Percentiles rank a stretch among this genome's conserved stretches.
Evolutionary conservation across 2,329 filamentous ascomycete species (phyloP).

Genomic region (Calonectria fujianensis): DNA sequence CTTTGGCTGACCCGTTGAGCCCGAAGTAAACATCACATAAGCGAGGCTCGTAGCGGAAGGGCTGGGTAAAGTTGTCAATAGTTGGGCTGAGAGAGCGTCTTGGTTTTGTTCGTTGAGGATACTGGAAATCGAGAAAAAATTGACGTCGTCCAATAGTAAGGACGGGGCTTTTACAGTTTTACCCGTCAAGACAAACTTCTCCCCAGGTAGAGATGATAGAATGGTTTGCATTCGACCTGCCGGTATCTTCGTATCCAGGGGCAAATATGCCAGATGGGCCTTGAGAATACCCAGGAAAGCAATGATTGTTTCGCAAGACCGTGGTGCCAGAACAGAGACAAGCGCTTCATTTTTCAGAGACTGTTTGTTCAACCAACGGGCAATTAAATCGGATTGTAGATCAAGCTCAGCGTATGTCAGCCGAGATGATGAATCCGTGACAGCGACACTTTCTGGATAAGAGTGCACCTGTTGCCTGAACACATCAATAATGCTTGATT

Average conservation of each 20-base stretch:
- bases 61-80: neutral
- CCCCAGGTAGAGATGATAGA: slow-evolving; percentile 9
- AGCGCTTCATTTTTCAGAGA: slow-evolving; percentile 23
- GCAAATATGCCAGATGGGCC: slow-evolving; percentile 44
- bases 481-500: slow-evolving; percentile 4
- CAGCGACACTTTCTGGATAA: neutral
- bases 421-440: neutral
- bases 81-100: neutral
- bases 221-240: slow-evolving; percentile 35
- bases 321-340: slow-evolving; percentile 35
- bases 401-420: slow-evolving; percentile 51
- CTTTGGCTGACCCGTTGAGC: neutral
- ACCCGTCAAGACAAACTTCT: slow-evolving; percentile 36
- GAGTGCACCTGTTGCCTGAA: neutral
- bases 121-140: slow-evolving; percentile 13
- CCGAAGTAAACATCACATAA: slow-evolving; percentile 9
- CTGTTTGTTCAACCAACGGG: slow-evolving; percentile 11
- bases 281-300: slow-evolving; percentile 46
- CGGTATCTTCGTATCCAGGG: slow-evolving; percentile 45
- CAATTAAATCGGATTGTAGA: slow-evolving; percentile 38
- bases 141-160: neutral
- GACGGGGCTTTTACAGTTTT: neutral
- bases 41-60: neutral
- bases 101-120: neutral
- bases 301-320: slow-evolving; percentile 41